Evolutionary conservation across 2,329 filamentous ascomycete species (phyloP).

Genomic region (Fusarium nygamai): DNA sequence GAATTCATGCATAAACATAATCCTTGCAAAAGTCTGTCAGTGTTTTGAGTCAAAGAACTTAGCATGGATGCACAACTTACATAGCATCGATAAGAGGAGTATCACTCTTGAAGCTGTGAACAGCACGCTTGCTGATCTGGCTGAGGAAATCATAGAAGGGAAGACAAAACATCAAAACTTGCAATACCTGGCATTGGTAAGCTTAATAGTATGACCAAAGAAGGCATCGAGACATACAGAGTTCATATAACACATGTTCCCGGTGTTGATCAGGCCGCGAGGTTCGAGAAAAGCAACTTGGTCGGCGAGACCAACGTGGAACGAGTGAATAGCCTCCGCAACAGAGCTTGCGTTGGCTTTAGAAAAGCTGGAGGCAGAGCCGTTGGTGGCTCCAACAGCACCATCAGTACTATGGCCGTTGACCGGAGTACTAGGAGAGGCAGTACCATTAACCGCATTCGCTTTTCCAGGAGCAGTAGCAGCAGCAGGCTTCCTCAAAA

Average conservation of each 20-base stretch:
- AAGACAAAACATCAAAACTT: conserved; percentile 92
- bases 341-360: conserved; percentile 67
- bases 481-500: conserved; percentile 49
- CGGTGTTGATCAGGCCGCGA: conserved; percentile 92
- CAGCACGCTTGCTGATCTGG: conserved; percentile 82
- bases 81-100: conserved; percentile 94
- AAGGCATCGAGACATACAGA: conserved; percentile 70
- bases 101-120: conserved; percentile 93
- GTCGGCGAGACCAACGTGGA: conserved; percentile 71
- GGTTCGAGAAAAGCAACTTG: conserved; percentile 89
- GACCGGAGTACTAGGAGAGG: conserved; percentile 16
- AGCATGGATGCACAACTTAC: conserved; percentile 61
- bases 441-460: conserved; percentile 43
- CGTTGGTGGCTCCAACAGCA: conserved; percentile 25
- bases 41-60: not conserved
- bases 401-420: conserved; percentile 41
- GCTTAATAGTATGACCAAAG: conserved; percentile 16
- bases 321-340: conserved; percentile 79
- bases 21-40: conserved; percentile 61
- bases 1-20: conserved; percentile 96
- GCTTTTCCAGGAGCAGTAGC: conserved; percentile 24
- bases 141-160: conserved; percentile 96
- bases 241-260: conserved; percentile 99
- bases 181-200: conserved; percentile 76
- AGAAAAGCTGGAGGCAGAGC: conserved; percentile 50